Percentiles rank a stretch among this genome's conserved stretches.
These are phyloP conservation scores for Clarireedia monteithiana DNA, from an alignment of 2,329 filamentous ascomycete genomes.

Conservation along the genomic window DNA sequence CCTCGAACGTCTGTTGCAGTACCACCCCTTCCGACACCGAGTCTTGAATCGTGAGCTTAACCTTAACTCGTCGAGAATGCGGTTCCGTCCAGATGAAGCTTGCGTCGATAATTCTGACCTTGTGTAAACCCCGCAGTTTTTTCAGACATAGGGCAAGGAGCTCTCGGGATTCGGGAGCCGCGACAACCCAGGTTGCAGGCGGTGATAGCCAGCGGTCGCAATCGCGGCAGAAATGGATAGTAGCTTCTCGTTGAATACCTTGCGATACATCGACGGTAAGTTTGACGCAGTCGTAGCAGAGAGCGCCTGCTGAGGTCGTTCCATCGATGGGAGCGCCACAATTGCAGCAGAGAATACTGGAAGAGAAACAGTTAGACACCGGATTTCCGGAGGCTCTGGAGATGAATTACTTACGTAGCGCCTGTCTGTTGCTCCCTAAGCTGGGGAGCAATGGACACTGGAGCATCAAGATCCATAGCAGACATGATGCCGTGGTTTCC, in stretches of 20 bases:
- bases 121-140: conserved; percentile 77
- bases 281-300: conserved; percentile 95
- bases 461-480: conserved; percentile 52
- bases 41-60: conserved; percentile 90
- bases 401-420: conserved; percentile 43
- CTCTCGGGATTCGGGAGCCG: conserved; percentile 81
- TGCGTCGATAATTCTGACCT: conserved; percentile 91
- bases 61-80: conserved; percentile 83
- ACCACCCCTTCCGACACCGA: conserved; percentile 54
- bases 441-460: conserved; percentile 40
- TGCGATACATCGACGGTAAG: conserved; percentile 87
- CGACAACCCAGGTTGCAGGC: conserved; percentile 78
- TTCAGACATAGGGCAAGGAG: conserved; percentile 85
- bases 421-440: conserved; percentile 29
- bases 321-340: conserved; percentile 95
- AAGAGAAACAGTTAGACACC: conserved; percentile 18
- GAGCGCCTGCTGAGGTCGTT: conserved; percentile 73
- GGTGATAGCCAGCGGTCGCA: conserved; percentile 92
- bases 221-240: conserved; percentile 84
- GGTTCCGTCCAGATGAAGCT: conserved; percentile 98
- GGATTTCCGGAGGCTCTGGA: neutral
- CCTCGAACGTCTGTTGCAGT: conserved; percentile 91
- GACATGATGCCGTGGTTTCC: conserved; percentile 36
- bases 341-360: conserved; percentile 92
- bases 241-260: conserved; percentile 85